These are phyloP conservation scores for Emmonsiellopsis sp. DNA, from an alignment of 2,329 filamentous ascomycete species.

Conservation along the genomic window DNA sequence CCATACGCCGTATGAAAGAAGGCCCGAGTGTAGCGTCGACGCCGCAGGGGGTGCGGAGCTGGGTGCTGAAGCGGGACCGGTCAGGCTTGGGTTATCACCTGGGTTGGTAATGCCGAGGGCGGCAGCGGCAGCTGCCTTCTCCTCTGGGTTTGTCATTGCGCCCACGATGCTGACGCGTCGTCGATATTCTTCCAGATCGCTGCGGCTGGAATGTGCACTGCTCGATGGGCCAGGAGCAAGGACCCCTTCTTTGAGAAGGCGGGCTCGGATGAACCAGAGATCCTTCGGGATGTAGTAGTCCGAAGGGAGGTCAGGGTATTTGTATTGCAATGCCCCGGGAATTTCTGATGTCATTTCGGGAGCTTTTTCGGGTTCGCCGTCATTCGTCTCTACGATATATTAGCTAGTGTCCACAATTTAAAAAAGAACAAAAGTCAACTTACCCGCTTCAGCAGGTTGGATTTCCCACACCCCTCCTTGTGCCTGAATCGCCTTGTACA, in stretches of 20 bases:
- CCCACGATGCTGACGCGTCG: constrained; percentile 30
- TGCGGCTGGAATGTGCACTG: constrained; percentile 32
- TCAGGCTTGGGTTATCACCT: constrained; percentile 22
- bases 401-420: not conserved
- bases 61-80: constrained; percentile 31
- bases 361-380: constrained; percentile 29
- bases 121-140: constrained; percentile 20
- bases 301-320: constrained; percentile 36
- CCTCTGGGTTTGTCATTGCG: constrained; percentile 22
- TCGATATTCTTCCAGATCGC: constrained; percentile 33
- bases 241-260: constrained; percentile 77
- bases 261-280: constrained; percentile 87
- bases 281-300: constrained; percentile 84
- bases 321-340: constrained; percentile 32
- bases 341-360: constrained; percentile 24
- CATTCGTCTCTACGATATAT: constrained; percentile 15
- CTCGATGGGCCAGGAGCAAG: constrained; percentile 40
- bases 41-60: constrained; percentile 22
- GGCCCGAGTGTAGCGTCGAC: constrained; percentile 35
- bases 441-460: constrained; percentile 35
- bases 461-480: constrained; percentile 83
- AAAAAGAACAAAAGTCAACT: constrained; percentile 7
- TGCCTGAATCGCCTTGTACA: constrained; percentile 83
- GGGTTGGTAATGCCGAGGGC: constrained; percentile 10
- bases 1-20: constrained; percentile 62